Evolutionary conservation across 495 filamentous ascomycete species (phyloP).

Genomic region (Penicillium pancosmium): DNA sequence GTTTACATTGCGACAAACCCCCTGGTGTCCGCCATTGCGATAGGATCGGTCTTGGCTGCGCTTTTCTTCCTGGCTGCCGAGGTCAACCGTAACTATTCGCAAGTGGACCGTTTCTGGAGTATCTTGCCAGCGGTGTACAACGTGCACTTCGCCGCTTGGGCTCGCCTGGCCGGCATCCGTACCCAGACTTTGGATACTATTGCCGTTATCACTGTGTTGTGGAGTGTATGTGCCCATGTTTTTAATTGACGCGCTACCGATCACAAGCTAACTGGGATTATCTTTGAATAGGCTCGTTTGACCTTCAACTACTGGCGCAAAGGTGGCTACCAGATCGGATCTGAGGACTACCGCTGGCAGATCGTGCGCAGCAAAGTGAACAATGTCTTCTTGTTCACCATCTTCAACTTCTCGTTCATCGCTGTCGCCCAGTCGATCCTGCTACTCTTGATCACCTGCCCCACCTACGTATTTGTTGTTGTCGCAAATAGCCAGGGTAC

Average conservation of each 20-base stretch:
- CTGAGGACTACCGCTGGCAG: constrained; percentile 92
- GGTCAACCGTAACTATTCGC: constrained; percentile 88
- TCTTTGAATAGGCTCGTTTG: constrained; percentile 60
- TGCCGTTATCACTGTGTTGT: constrained; percentile 68
- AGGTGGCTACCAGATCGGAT: constrained; percentile 84
- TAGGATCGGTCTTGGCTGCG: constrained; percentile 67
- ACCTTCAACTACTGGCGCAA: constrained; percentile 98
- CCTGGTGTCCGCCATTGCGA: constrained; percentile 70
- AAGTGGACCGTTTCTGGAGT: constrained; percentile 92
- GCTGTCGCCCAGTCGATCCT: constrained; percentile 77
- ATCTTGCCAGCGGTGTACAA: constrained; percentile 86
- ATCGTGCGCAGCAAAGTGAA: constrained; percentile 54
- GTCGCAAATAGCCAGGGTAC: constrained; percentile 44
- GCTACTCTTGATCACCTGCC: constrained; percentile 68
- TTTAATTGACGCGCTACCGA: neutral
- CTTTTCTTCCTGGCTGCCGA: constrained; percentile 76
- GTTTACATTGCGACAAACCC: constrained; percentile 91
- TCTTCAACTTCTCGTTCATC: constrained; percentile 90
- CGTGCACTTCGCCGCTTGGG: constrained; percentile 82
- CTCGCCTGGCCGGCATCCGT: constrained; percentile 71
- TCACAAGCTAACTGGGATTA: constrained; percentile 5
- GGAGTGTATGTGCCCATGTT: constrained; percentile 68
- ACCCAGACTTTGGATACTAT: constrained; percentile 74
- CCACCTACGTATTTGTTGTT: constrained; percentile 79
- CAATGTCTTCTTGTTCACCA: constrained; percentile 64